Evolutionary conservation across 495 filamentous ascomycete genomes (phyloP), one percentile per base, ranked within the genome.

Genomic region (Glarea lozoyensis): DNA sequence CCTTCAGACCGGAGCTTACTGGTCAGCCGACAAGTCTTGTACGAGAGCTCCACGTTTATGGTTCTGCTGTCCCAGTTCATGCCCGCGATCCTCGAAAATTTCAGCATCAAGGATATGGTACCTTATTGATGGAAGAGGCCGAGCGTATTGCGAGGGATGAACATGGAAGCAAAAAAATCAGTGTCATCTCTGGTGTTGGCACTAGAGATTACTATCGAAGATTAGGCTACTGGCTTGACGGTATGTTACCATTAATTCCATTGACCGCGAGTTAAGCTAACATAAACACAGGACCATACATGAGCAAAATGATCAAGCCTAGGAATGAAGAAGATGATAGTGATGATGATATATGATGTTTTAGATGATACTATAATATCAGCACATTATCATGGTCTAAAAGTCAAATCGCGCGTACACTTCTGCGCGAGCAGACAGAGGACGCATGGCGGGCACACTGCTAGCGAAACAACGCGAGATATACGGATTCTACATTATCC

Each of bases 81-180:
- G 88, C 85, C 9, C 72, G 92, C 42, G 90, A 97, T 56, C 84
- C 89, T 7, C 78, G 80, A 57, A 98, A 98, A 61, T 97, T 95
- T 65, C 92, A 98, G 68, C 92, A 98, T 65, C 93, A 94, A 57
- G 92, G 92, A 0, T 98, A 93, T 54, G 92, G 92, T 19, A 97
- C 93, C 2, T 61, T 98, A 43, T 54, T 98, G 40, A 98, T 98
- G 92, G 92, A 97, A 60, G 88, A 96, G 65, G 92, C 92, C 1
- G 93, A 98, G 63, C 72, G 87, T 33, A 97, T 98, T 50, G 90
- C 92, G 0, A 74, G 86, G 33, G 80, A 94, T 40, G 92, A 98
- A 63, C 92, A 98, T 55, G 81, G 87, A 2, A 95, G 88, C 54
- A 68, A 64, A 25, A 98, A 98, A 73, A 93, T 98, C 41, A 84